Conservation (phyloP, 768 basidiomycete species). For the Auricularia auricula-judae region DNA sequence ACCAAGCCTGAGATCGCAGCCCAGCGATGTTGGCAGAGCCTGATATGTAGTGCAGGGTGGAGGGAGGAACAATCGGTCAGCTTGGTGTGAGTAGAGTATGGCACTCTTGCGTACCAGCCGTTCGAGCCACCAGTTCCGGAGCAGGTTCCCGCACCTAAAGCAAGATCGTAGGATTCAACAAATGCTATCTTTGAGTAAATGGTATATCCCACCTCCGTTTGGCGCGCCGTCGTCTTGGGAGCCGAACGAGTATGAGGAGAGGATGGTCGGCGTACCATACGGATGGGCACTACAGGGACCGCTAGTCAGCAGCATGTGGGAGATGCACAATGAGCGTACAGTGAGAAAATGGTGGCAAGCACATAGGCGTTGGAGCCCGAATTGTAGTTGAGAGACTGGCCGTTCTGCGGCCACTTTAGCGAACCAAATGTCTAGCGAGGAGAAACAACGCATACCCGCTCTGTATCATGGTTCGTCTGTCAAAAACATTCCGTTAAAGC, state of each 20-base stretch:
- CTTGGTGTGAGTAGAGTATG: no score
- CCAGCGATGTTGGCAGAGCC: conserved; percentile 57
- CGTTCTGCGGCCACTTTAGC: conserved; percentile 24
- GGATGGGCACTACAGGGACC: conserved; percentile 34
- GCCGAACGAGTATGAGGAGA: conserved; percentile 40
- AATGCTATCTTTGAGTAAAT: not conserved
- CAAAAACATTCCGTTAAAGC: not conserved
- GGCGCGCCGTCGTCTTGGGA: conserved; percentile 45
- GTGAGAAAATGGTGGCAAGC: conserved; percentile 48
- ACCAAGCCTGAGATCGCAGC: conserved; percentile 44
- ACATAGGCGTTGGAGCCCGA: conserved; percentile 58
- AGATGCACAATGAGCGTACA: conserved; percentile 17
- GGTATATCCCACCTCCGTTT: conserved; percentile 31
- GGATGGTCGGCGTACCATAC: conserved; percentile 53
- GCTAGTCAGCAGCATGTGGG: not conserved
- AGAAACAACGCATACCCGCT: conserved; percentile 27
- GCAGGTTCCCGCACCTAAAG: conserved; percentile 37
- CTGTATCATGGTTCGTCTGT: conserved; percentile 54
- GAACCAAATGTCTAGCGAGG: not conserved
- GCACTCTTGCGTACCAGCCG: conserved; percentile 28
- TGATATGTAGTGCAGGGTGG: not conserved
- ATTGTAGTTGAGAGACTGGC: conserved; percentile 42
- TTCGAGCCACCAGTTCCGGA: conserved; percentile 35
- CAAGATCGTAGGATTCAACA: not conserved
- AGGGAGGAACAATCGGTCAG: no score